Evolutionary conservation across 2,329 filamentous ascomycete genomes (phyloP), one percentile per base, ranked within the genome.

Genomic region (Microdochium paspali): DNA sequence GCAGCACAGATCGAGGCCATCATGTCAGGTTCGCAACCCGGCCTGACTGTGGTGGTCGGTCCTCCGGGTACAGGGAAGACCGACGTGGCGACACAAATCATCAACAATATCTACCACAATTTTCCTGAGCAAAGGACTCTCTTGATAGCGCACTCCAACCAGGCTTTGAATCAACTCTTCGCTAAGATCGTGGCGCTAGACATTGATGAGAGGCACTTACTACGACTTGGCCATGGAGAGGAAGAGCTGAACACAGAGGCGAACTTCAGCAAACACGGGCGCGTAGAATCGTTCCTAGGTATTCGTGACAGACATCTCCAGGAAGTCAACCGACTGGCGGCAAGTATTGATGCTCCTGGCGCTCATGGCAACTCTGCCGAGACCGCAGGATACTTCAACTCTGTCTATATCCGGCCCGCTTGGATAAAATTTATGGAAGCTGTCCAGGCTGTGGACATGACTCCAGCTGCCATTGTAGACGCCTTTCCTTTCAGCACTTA

Each of bases 91-190:
- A 96, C 91, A 4, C 93, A 98, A 65, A 94, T 97, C 62, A 98
- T 98, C 68, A 96, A 88, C 71, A 96, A 97, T 64, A 86, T 98
- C 56, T 98, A 98, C 62, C 91, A 97, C 71, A 95, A 97, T 67
- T 98, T 96, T 62, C 90, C 93, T 7, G 76, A 84, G 53, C 90
- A 98, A 65, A 85, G 89, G 56, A 98, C 93, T 1, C 71, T 98
- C 18, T 79, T 98, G 35, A 82, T 98, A 53, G 93, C 93, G 4
- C 93, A 98, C 65, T 97, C 91, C 66, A 98, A 98, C 61, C 94
- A 98, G 65, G 94, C 93, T 2, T 73, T 98, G 10, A 98, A 98
- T 60, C 93, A 98, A 63, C 75, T 98, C 1, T 98, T 98, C 69
- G 87, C 94, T 58, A 98, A 98, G 70, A 98, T 98, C 51, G 85